Conservation (phyloP, 441 rosid species). For the Euphorbia corollata region DNA sequence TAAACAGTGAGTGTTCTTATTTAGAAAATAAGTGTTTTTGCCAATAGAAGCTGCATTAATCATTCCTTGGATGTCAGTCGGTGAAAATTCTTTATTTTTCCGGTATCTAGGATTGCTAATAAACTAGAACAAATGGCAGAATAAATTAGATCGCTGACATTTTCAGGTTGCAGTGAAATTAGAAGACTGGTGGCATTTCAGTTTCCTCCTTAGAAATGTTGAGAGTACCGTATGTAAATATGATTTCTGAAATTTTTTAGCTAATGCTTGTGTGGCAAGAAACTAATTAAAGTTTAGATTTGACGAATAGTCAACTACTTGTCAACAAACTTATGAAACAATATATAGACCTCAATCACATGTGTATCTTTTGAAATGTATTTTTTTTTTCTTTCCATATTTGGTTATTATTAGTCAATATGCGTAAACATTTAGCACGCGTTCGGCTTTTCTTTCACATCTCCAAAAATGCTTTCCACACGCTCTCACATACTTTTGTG, state of each 20-base stretch:
- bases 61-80: neutral
- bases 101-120: neutral
- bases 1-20: neutral
- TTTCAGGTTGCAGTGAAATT: neutral
- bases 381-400: neutral
- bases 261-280: neutral
- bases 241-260: neutral
- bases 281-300: neutral
- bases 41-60: neutral
- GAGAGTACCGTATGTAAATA: neutral
- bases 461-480: too few species aligned
- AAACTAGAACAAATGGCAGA: neutral
- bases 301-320: neutral
- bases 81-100: neutral
- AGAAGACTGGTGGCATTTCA: neutral
- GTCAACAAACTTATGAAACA: neutral
- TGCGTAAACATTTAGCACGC: too few species aligned
- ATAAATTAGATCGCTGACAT: neutral
- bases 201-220: neutral
- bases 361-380: neutral
- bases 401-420: too few species aligned
- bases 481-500: too few species aligned
- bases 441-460: too few species aligned
- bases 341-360: neutral
- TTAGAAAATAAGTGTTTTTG: neutral